Evolutionary conservation across 805 yeast species (phyloP).

Genomic region (Lipomyces chichibuensis): DNA sequence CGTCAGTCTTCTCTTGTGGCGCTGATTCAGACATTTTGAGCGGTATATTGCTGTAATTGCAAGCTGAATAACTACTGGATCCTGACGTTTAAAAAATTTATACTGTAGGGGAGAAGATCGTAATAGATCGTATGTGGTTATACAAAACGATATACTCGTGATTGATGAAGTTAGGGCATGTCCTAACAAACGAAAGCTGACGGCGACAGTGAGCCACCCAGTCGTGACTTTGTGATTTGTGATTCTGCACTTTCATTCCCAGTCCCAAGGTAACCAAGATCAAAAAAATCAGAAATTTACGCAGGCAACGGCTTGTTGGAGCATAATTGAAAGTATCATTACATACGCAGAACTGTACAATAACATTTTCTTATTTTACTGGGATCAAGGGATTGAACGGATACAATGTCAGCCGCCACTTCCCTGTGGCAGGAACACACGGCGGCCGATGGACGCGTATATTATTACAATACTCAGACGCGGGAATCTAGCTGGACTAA

Average conservation of each 20-base stretch:
- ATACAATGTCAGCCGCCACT: neutral
- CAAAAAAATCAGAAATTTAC: no score
- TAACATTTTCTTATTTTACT: neutral
- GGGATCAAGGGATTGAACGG: neutral
- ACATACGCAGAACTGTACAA: neutral
- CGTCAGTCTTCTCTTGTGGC: slow-evolving; percentile 3
- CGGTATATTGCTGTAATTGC: neutral
- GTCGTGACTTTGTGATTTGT: neutral
- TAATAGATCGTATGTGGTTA: neutral
- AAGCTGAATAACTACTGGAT: neutral
- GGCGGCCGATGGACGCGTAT: slow-evolving; percentile 67
- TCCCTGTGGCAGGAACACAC: slow-evolving; percentile 63
- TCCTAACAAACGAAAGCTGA: neutral
- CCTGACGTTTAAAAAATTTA: neutral
- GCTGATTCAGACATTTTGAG: slow-evolving; percentile 4
- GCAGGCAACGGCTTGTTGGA: neutral
- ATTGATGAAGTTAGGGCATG: no score
- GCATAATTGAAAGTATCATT: neutral
- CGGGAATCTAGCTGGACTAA: slow-evolving; percentile 80
- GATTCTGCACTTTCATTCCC: neutral
- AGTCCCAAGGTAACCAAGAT: neutral
- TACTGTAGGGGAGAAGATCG: neutral
- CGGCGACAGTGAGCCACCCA: neutral
- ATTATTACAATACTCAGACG: slow-evolving; percentile 69
- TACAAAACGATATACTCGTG: neutral